Base-by-base conservation (phyloP, 2,329 filamentous ascomycete species). In the Curvularia eragrostidis region DNA sequence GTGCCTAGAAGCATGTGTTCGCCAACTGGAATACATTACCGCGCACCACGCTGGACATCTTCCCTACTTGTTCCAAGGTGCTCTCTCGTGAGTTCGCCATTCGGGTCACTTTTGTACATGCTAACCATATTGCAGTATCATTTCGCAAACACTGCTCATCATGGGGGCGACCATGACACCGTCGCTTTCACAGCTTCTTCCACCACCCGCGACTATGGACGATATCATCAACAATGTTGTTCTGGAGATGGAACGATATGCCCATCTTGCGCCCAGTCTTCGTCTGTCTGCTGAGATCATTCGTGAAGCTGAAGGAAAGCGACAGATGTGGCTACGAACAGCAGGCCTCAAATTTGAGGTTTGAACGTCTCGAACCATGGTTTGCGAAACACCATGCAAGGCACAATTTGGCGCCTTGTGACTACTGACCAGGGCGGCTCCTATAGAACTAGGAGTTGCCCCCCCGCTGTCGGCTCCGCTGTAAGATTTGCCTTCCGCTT, bases 91-190 rank as follows among this genome's bases (percentile, higher is more conserved):
- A 68, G 76, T 73, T 36, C 19, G n/a, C 28, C 24, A n/a, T 3
- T 1, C 2, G 15, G 10, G 42, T 5, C 1, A 46, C 10, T 32
- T 8, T 19, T n/a, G 23, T 23, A 21, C 15, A 32, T 21, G 28
- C 68, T 71, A 52, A 70, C 39, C 46, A 24, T 30, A 10, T n/a
- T 10, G 6, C 36, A 93, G 89, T 21, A 91, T 95, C 71, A 89
- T 93, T 21, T 92, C 90, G 5, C 91, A 95, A 75, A 90, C 89
- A 1, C 81, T 95, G 15, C 81, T 95, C 42, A 86, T 95, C 32
- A 94, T 95, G 91, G 91, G 90, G 6, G 90, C 91, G 15, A 92
- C 89, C 15, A 91, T 94, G 87, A 93, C 88, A 8, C 87, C 88
- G 1, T 88, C 88, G 5, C 84, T 94, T 3, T 87, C 85, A 23